These are phyloP conservation scores for Backusella tarrabulga DNA, from an alignment of 192 early-diverging fungal genomes.

Conservation along the genomic window DNA sequence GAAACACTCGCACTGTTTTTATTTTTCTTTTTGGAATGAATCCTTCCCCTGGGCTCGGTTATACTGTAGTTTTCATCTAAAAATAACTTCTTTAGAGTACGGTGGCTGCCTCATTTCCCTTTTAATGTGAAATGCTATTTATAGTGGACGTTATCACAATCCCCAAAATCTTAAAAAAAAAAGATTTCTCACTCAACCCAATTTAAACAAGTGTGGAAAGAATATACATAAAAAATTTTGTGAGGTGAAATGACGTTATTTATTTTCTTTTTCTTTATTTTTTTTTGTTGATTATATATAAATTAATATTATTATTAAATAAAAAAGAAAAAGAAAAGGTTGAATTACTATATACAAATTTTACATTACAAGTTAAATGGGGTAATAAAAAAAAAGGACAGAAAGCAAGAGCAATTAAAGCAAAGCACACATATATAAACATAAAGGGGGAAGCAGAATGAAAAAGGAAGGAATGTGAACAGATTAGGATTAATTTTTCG, in stretches of 20 bases:
- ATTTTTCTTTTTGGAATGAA: not conserved
- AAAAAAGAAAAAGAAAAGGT: not conserved
- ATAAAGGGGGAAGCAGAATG: not conserved
- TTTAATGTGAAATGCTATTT: not conserved
- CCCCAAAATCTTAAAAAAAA: not conserved
- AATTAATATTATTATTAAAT: not conserved
- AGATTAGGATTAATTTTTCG: not conserved
- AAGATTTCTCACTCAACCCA: not conserved
- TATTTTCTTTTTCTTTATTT: not conserved
- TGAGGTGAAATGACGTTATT: not conserved
- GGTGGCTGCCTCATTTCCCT: not conserved
- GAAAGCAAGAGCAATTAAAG: constrained; percentile 13
- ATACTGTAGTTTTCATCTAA: not conserved
- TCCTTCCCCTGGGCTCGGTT: not conserved
- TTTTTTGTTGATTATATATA: not conserved
- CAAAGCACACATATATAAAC: not conserved
- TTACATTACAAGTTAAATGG: not conserved
- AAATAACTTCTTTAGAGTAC: not conserved
- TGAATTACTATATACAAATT: constrained; percentile 6
- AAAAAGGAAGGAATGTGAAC: constrained; percentile 4
- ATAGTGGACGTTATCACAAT: not conserved
- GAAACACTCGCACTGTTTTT: not conserved
- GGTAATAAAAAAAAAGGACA: not conserved
- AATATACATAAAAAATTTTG: not conserved
- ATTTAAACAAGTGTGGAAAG: not conserved